Base-by-base conservation (phyloP, 2,329 filamentous ascomycete species). In the Ceratocystis destructans region DNA sequence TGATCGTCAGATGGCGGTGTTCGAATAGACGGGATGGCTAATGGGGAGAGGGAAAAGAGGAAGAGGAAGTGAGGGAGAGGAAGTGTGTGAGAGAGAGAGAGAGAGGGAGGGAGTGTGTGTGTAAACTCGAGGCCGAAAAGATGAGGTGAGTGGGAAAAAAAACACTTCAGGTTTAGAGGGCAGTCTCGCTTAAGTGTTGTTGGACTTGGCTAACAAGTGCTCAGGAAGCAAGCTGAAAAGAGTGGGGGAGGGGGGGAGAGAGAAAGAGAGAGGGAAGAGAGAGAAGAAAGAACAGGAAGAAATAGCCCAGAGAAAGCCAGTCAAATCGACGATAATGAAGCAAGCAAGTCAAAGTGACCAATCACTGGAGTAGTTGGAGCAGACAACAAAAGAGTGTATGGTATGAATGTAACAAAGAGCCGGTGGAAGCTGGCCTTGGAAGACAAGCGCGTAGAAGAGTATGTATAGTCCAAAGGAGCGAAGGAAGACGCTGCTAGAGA, bases 171-270 rank as follows among this genome's bases (percentile, higher is more conserved):
- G 64, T 22, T 59, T 65, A 44, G 64, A 65, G 64, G 64, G 33
- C 50, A 59, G 50, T 25, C 17, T 57, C 64, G 61, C 44, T 63
- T 63, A 63, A 50, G 61, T 48, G 61, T 50, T 63, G 59, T 48
- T 63, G 61, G 61, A 63, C 55, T 65, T 57, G 63, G 33, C 33
- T 37, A 37, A 46, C 57, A 41, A 59, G 65, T 57, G 28, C 28
- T 46, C 55, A 63, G 64, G 44, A 65, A 50, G 62, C 53, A 57
- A 68, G 62, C 46, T 61, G 62, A 65, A 48, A 65, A 67, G 67
- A 68, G 61, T 66, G 50, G 64, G 33, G 25, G 59, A 57, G 64
- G 55, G 31, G 20, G 59, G 25, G 22, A 22, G 22, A 22, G 22
- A 22, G 22, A 22, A 22, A 22, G 22, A 22, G 22, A 22, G 45